Evolutionary conservation across 352 stramenopile species (phyloP).

Genomic region (Blastocystis sp.): DNA sequence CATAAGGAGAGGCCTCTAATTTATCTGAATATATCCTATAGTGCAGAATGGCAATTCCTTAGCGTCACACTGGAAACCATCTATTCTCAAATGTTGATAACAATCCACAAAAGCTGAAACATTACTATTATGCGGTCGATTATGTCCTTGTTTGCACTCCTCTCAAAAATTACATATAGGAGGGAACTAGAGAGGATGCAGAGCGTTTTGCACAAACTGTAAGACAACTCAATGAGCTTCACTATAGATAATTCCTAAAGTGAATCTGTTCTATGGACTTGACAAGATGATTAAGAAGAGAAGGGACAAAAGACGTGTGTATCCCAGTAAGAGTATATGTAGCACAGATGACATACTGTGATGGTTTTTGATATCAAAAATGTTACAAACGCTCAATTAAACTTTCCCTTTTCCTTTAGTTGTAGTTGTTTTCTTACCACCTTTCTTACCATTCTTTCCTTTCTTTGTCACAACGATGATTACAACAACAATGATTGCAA

Average conservation of each 20-base stretch:
- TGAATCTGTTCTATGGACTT: conserved; percentile 10
- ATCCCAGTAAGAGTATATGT: conserved; percentile 39
- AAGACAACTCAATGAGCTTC: background rate
- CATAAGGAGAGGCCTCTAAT: background rate
- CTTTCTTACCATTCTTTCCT: background rate
- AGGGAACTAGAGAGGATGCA: conserved; percentile 8
- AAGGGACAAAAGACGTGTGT: background rate
- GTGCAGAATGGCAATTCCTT: background rate
- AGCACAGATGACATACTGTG: background rate
- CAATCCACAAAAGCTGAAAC: conserved; percentile 32
- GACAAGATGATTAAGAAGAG: background rate
- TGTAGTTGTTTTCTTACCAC: background rate
- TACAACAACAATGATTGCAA: background rate
- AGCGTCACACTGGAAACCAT: conserved; percentile 22
- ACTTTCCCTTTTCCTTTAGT: background rate
- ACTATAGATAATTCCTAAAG: conserved; percentile 24
- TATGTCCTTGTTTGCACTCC: background rate
- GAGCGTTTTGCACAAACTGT: conserved; percentile 39
- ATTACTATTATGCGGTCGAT: conserved; percentile 5
- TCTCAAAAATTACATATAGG: background rate
- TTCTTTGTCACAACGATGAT: background rate
- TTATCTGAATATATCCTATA: conserved; percentile 44
- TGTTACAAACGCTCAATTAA: background rate
- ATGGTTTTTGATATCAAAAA: background rate
- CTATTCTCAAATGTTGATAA: conserved; percentile 42